Base-by-base conservation (phyloP, 345 rosid genomes). In the Crucihimalaya himalaica region DNA sequence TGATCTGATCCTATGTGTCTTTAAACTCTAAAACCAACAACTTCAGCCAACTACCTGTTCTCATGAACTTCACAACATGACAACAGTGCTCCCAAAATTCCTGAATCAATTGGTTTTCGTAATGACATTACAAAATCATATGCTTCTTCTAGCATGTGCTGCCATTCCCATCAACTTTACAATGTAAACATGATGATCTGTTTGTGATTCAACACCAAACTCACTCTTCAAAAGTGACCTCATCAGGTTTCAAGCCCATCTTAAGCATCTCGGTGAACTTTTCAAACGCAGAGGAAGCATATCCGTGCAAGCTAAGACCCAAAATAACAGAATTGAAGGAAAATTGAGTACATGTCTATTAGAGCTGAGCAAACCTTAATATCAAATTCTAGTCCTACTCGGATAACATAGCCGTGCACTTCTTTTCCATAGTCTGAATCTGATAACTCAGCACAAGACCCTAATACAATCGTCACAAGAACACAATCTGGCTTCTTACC, bases 101-200 rank as follows among this genome's bases (percentile, higher is more conserved):
- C 89, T 52, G 89, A 84, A 76, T 89, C 91, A 64, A 91, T 81
- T 23, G 96, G 95, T 63, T 72, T 79, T 18, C 52, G 80, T 85
- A 86, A 81, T 61, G 92, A 84, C 83, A 76, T 61, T 23, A 89
- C 73, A 52, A 87, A 83, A 54, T 75, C 64, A 67, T 79, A 89
- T 8, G 97, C 96, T 77, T 84, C 90, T 64, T 88, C 87, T 79
- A 94, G 68, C 47, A n/a, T 84, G 78, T 55, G 93, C 95, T 53
- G 80, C 82, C 81, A 82, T 79, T 45, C 98, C 97, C 27, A 94
- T 78, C 70, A 94, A 86, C 87, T 86, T 91, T 27, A 94, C 92
- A 15, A 89, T 68, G 84, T 94, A 80, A 74, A 94, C 82, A 43
- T 81, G 78, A 83, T 94, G 98, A 75, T 89, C 92, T 0, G 86